phyloP scores from a whole-genome alignment of 257 asterid species.

The Ligustrum vulgare region DNA sequence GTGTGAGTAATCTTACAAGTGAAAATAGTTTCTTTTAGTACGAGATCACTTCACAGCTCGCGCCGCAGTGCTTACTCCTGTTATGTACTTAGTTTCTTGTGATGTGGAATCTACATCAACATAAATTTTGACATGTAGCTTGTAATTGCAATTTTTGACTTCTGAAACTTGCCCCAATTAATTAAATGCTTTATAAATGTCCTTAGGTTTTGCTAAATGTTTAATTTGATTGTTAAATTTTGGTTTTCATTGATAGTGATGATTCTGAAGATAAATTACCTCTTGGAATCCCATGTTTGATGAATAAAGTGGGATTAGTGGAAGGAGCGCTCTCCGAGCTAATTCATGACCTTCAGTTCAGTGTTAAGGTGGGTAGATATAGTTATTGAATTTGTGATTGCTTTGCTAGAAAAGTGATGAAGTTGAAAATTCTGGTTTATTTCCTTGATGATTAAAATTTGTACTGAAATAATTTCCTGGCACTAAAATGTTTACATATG shows the following conservation, averaged over 20 bases:
- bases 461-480: constrained; percentile 9
- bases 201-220: not conserved
- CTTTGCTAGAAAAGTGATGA: constrained; percentile 7
- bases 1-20: constrained; percentile 2
- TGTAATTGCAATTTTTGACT: not conserved
- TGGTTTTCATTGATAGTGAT: constrained; percentile 49
- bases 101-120: not conserved
- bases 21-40: too few species aligned
- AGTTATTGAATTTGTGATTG: constrained; percentile 9
- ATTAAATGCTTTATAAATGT: constrained; percentile 3
- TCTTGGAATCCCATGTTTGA: constrained; percentile 48
- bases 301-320: constrained; percentile 61
- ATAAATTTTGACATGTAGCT: not conserved
- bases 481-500: constrained; percentile 7
- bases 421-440: constrained; percentile 6
- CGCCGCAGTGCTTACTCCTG: too few species aligned
- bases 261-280: constrained; percentile 49
- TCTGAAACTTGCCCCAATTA: not conserved
- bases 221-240: constrained; percentile 4
- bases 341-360: constrained; percentile 52
- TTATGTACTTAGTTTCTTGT: constrained; percentile 9
- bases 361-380: constrained; percentile 52
- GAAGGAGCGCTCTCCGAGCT: constrained; percentile 74
- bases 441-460: constrained; percentile 12
- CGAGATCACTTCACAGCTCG: too few species aligned